These are phyloP conservation scores for Ceratobasidium sp. DNA, from an alignment of 1,284 basidiomycete genomes.

Conservation along the genomic window DNA sequence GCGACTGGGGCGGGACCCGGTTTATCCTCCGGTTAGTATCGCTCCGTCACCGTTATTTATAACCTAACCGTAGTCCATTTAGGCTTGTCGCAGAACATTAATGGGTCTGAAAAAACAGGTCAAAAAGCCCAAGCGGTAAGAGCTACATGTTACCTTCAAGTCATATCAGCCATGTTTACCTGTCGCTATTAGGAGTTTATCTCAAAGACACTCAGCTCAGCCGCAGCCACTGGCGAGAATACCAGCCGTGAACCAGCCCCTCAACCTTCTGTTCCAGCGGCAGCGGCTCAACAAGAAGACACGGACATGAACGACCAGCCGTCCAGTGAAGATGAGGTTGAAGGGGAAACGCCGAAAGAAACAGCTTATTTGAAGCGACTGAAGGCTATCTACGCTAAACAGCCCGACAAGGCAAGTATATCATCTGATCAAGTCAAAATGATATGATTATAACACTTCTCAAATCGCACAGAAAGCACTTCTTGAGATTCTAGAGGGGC, in stretches of 20 bases:
- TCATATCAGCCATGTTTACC: not conserved
- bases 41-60: not conserved
- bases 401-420: not conserved
- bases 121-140: not conserved
- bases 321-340: not conserved
- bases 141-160: not conserved
- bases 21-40: not conserved
- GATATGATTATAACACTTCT: not conserved
- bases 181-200: not conserved
- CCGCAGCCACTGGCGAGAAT: not conserved
- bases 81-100: constrained; percentile 6
- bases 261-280: not conserved
- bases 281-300: not conserved
- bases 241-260: not conserved
- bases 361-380: not conserved
- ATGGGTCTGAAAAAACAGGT: not conserved
- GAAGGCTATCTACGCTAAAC: not conserved
- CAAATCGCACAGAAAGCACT: not conserved
- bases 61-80: not conserved
- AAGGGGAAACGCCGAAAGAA: not conserved
- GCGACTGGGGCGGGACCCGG: not conserved
- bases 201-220: not conserved
- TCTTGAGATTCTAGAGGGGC: not conserved
- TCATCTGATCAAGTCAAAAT: not conserved
- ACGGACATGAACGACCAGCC: not conserved